Percentiles rank a stretch among this genome's conserved stretches.
Conservation (phyloP, 495 filamentous ascomycete genomes). For the Xanthoparmelia taractica region DNA sequence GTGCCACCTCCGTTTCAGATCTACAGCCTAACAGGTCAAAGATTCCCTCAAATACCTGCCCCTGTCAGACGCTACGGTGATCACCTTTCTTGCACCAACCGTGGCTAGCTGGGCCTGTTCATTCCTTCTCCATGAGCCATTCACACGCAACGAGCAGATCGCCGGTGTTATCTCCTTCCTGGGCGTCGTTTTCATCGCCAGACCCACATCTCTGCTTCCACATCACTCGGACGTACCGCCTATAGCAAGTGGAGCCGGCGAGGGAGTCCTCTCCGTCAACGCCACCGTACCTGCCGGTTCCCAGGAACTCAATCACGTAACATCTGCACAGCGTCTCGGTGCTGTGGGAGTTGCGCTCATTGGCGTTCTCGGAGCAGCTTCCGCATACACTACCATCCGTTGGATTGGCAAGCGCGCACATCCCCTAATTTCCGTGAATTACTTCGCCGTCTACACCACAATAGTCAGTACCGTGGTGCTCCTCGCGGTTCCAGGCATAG, state of each 20-base stretch:
- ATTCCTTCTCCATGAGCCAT: conserved; percentile 68
- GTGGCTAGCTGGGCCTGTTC: conserved; percentile 79
- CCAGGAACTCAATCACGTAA: conserved; percentile 36
- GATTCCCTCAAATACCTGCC: conserved; percentile 82
- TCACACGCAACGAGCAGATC: conserved; percentile 68
- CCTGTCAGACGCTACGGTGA: conserved; percentile 83
- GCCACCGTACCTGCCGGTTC: conserved; percentile 21
- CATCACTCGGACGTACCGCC: conserved; percentile 18
- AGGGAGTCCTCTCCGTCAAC: conserved; percentile 22
- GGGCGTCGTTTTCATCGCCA: conserved; percentile 80
- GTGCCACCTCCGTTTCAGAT: neutral
- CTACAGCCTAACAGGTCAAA: conserved; percentile 24
- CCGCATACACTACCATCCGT: conserved; percentile 72
- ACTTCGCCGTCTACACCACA: conserved; percentile 67
- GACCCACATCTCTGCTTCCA: conserved; percentile 52
- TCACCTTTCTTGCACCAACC: conserved; percentile 81
- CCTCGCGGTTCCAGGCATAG: conserved; percentile 42
- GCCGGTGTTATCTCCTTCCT: conserved; percentile 67
- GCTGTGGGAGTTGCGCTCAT: conserved; percentile 69
- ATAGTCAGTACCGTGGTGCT: conserved; percentile 57
- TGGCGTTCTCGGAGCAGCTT: conserved; percentile 71
- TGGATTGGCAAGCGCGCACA: conserved; percentile 82
- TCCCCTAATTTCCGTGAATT: conserved; percentile 77
- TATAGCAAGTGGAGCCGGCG: conserved; percentile 19
- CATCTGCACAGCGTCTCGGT: conserved; percentile 57